Conservation (phyloP, 345 rosid genomes). For the Fremontodendron californicum region DNA sequence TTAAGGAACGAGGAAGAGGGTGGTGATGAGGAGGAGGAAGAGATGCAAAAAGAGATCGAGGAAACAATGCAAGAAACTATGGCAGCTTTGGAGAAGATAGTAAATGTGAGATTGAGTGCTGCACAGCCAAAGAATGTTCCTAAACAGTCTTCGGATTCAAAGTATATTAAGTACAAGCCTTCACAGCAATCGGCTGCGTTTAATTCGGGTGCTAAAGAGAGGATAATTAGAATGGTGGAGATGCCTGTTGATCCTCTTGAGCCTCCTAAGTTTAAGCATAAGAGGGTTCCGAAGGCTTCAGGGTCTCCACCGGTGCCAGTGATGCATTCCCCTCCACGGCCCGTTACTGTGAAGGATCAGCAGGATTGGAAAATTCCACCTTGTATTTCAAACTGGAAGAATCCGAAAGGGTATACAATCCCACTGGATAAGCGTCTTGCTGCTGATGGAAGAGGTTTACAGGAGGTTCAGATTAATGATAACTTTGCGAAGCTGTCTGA, state of each 20-base stretch:
- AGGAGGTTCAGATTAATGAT: slow-evolving; percentile 80
- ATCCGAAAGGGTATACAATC: slow-evolving; percentile 90
- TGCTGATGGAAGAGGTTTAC: slow-evolving; percentile 97
- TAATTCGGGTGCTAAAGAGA: slow-evolving; percentile 89
- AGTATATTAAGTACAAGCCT: slow-evolving; percentile 82
- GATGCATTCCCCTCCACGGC: slow-evolving; percentile 97
- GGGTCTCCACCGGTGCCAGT: slow-evolving; percentile 98
- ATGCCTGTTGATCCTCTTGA: slow-evolving; percentile 98
- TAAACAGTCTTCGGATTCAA: slow-evolving; percentile 66
- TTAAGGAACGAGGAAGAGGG: slow-evolving; percentile 43
- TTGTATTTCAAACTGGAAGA: slow-evolving; percentile 95
- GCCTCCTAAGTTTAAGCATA: slow-evolving; percentile 98
- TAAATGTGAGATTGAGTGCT: slow-evolving; percentile 80
- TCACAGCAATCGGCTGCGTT: slow-evolving; percentile 84
- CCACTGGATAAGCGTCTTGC: slow-evolving; percentile 98
- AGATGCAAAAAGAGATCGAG: slow-evolving; percentile 61
- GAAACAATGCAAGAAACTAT: slow-evolving; percentile 71
- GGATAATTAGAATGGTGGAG: slow-evolving; percentile 93
- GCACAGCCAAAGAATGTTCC: slow-evolving; percentile 94
- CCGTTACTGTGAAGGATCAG: slow-evolving; percentile 92
- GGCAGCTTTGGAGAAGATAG: slow-evolving; percentile 82
- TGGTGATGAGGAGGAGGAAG: slow-evolving; percentile 47
- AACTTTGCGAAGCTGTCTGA: slow-evolving; percentile 90
- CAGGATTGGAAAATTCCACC: slow-evolving; percentile 99
- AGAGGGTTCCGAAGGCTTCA: slow-evolving; percentile 90